These are phyloP conservation scores for Setomelanomma holmii DNA, from an alignment of 2,329 filamentous ascomycete genomes.

Conservation along the genomic window DNA sequence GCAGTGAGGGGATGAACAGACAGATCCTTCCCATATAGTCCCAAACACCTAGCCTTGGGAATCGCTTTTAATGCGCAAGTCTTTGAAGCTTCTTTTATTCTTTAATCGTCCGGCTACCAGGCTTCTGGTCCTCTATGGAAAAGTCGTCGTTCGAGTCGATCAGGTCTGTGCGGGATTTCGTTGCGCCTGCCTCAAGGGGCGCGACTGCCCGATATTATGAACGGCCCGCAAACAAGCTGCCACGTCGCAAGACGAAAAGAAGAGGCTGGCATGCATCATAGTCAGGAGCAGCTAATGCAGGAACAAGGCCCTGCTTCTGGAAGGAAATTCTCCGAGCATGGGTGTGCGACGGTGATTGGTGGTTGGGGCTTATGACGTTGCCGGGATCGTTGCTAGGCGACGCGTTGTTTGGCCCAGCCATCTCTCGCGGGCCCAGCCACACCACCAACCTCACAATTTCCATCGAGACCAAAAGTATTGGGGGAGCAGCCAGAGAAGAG, in stretches of 20 bases:
- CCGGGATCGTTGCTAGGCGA: slow-evolving; percentile 23
- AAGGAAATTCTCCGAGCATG: slow-evolving; percentile 13
- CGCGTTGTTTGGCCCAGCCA: slow-evolving; percentile 36
- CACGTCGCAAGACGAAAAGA: slow-evolving; percentile 33
- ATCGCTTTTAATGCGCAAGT: too few relatives aligned
- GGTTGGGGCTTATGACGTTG: slow-evolving; percentile 29
- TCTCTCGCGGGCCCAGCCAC: slow-evolving; percentile 38
- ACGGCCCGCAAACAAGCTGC: slow-evolving; percentile 12
- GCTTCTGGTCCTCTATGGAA: too few relatives aligned
- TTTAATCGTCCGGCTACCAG: too few relatives aligned
- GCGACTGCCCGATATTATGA: neutral
- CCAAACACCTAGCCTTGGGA: too few relatives aligned
- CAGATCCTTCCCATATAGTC: too few relatives aligned
- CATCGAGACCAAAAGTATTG: slow-evolving; percentile 40
- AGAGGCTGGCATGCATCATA: slow-evolving; percentile 33
- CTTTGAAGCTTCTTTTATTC: too few relatives aligned
- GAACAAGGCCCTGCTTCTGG: slow-evolving; percentile 22
- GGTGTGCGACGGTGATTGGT: slow-evolving; percentile 25
- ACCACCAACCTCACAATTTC: slow-evolving; percentile 44
- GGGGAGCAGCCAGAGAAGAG: slow-evolving; percentile 35
- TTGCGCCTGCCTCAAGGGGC: neutral
- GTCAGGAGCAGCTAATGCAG: slow-evolving; percentile 27
- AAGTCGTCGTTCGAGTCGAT: too few relatives aligned
- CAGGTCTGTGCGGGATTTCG: too few relatives aligned
- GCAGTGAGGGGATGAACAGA: too few relatives aligned